Conservation (phyloP, 345 rosid genomes). For the Salix arbutifolia region DNA sequence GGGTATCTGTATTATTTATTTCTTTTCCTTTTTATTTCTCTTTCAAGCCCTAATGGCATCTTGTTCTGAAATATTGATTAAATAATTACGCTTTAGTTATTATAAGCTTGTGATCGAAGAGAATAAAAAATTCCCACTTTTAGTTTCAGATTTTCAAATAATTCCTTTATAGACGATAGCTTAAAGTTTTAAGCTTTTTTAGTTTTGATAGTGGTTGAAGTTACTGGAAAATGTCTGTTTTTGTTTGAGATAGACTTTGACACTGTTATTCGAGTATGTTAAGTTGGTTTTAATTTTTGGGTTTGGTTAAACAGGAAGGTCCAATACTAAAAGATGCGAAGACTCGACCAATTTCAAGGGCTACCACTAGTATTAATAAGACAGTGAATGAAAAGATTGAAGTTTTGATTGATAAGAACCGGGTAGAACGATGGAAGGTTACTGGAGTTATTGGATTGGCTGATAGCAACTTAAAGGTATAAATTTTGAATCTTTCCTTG, state of each 20-base stretch:
- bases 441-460: conserved; percentile 74
- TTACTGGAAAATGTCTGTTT: not conserved
- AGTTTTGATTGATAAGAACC: conserved; percentile 40
- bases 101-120: too few species aligned
- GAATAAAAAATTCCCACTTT: too few species aligned
- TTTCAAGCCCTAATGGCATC: not conserved
- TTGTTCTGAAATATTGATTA: too few species aligned
- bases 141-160: not conserved
- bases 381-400: conserved; percentile 21
- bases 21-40: not conserved
- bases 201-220: not conserved
- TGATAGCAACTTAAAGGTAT: conserved; percentile 68
- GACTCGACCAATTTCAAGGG: conserved; percentile 48
- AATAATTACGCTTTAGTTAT: too few species aligned
- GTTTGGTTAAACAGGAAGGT: conserved; percentile 48
- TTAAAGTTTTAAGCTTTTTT: not conserved
- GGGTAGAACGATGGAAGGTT: conserved; percentile 60
- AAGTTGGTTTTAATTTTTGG: conserved; percentile 1
- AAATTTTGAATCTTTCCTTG: not conserved
- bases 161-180: not conserved
- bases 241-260: not conserved
- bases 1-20: conserved; percentile 40
- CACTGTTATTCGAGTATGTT: not conserved
- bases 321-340: conserved; percentile 64
- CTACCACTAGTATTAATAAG: conserved; percentile 11